Base-by-base conservation (phyloP, 148 eudicot species). In the Camellia lanceoleosa region DNA sequence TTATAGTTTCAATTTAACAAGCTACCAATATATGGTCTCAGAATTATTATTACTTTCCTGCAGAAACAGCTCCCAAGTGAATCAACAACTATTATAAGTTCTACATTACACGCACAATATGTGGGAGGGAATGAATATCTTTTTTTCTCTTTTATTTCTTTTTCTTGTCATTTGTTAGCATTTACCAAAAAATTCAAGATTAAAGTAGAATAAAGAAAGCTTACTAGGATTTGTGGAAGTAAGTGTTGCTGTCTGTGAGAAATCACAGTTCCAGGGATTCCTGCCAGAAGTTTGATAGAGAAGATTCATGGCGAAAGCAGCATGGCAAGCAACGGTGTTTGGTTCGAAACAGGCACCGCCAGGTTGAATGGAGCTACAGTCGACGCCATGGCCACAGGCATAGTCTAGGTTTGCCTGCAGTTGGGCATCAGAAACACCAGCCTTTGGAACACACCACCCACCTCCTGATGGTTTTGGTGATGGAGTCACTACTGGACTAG, bases 261-360 rank as follows among this genome's bases (percentile, higher is more conserved):
- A 93, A 84, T 93, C 87, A 81, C 98, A 93, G 84, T 83, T 88
- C 88, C 88, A 78, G 0, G 96, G 90, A 81, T 84, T 89, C 89
- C 85, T 87, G 73, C 93, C 91, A 71, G 89, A 78, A 58, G 88
- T 85, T 85, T 93, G 98, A 73, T 89, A 93, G 5, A 89, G 81
- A 7, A 92, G 86, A 84, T 91, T 93, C 97, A 95, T 93, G 2
- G 96, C 96, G 66, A 87, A 93, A 78, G 97, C 87, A 68, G 98
- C 93, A 30, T 90, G 98, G 7, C 92, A 87, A 7, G 86, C 84
- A 76, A 90, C 79, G 0, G 90, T 93, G 80, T 87, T 85, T 64
- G 94, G 94, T 10, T 91, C 91, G 43, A 87, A 90, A 80, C 98
- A 95, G 8, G 91, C 74, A 16, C 96, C 98, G 51, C 96, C 94